Evolutionary conservation across 768 basidiomycete genomes (phyloP), one percentile per base, ranked within the genome.

Genomic region (Auricularia auricula-judae): DNA sequence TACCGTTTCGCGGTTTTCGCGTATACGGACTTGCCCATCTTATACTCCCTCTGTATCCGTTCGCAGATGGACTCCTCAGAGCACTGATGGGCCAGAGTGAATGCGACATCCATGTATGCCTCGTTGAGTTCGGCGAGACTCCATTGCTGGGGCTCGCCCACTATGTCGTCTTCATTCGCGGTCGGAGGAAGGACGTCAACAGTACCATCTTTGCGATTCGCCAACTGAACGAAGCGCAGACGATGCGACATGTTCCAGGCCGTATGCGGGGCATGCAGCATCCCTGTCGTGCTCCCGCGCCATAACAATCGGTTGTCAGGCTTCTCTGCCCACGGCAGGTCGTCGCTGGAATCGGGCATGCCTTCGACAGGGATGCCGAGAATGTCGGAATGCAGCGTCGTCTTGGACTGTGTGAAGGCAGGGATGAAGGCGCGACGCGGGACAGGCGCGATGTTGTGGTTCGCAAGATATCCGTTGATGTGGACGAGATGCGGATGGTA

Each of bases 241-340:
- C 87, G 75, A 63, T 87, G 87, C 4, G 79, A 75, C 23, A 76
- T 69, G 67, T 71, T 63, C 87, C 86, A 87, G 4, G 75, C 74
- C 7, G 78, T 74, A 1, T 67, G 63, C 1, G 70, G 63, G 14
- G 73, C 69, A 42, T 82, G 79, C 62, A 68, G 75, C 21, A 84
- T 86, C 10, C 89, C 90, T 0, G 89, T 90, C 56, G 84, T 88
- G 51, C 82, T 82, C 3, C 90, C 90, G 47, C 90, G 79, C 90
- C 90, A 91, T 47, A 84, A 76, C 18, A 90, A 67, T 3, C 82
- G 75, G 65, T 86, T 83, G 70, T 87, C 81, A 1, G 74, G 35
- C 75, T 87, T 91, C 36, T 81, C 77, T 16, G 84, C 81, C 83
- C 86, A 93, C 0, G 77, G 78, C 8, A 86, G 81, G 72, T 89